Conservation (phyloP, 352 stramenopile species). For the Phytophthora constricta region DNA sequence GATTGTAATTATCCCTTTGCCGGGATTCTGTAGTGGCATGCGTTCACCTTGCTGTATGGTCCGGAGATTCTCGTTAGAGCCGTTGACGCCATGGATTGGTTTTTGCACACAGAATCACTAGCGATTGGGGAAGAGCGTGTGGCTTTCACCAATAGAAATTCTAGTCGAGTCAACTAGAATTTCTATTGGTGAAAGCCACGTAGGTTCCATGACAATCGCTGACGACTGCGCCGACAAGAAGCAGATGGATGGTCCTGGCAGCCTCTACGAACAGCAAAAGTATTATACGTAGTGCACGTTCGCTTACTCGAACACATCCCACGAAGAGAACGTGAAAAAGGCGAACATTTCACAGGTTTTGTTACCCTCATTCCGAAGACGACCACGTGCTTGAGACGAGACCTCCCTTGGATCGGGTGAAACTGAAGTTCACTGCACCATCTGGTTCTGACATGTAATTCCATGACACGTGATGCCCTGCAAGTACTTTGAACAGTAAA, state of each 20-base stretch:
- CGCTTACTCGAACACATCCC: neutral
- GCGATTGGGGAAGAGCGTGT: constrained; percentile 26
- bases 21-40: too few species aligned
- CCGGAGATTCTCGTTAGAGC: neutral
- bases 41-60: too few species aligned
- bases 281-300: neutral
- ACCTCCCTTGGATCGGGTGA: too few species aligned
- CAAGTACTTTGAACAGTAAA: too few species aligned
- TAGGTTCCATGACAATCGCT: constrained; percentile 16
- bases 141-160: constrained; percentile 35
- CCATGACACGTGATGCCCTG: too few species aligned
- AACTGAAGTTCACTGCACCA: too few species aligned
- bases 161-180: constrained; percentile 20
- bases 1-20: too few species aligned
- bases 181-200: neutral
- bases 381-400: too few species aligned
- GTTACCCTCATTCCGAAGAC: too few species aligned
- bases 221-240: too few species aligned
- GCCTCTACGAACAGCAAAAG: neutral
- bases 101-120: constrained; percentile 21
- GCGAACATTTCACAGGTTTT: too few species aligned
- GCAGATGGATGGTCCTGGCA: neutral
- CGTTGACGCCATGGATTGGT: neutral
- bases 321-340: neutral
- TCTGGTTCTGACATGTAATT: too few species aligned